Conservation (phyloP, 495 filamentous ascomycete species). For the Tuber magnatum region DNA sequence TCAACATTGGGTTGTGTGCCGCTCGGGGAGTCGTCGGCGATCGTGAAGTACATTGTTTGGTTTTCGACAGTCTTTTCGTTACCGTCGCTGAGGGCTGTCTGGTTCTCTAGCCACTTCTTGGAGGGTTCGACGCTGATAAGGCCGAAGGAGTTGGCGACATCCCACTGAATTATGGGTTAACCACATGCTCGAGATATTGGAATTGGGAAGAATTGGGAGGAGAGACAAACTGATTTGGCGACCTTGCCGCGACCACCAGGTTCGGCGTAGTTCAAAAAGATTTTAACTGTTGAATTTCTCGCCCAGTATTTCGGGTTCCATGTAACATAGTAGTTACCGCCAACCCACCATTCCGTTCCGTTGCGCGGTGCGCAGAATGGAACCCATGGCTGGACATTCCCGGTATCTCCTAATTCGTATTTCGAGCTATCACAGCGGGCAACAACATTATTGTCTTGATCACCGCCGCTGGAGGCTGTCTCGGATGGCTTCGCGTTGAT, state of each 20-base stretch:
- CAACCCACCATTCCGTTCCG: conserved; percentile 24
- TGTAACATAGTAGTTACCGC: conserved; percentile 34
- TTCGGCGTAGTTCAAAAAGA: conserved; percentile 29
- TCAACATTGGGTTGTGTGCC: conserved; percentile 4
- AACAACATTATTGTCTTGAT: conserved; percentile 8
- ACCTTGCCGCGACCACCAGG: conserved; percentile 17
- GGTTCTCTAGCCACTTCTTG: conserved; percentile 30
- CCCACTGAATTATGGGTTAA: conserved; percentile 21
- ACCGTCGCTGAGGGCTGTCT: conserved; percentile 23
- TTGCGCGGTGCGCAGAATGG: conserved; percentile 35
- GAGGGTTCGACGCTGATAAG: conserved; percentile 21
- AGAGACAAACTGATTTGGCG: conserved; percentile 17
- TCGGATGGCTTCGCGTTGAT: conserved; percentile 14
- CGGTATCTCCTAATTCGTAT: conserved; percentile 20
- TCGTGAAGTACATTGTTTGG: conserved; percentile 32
- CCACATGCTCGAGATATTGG: not conserved
- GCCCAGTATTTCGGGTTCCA: conserved; percentile 34
- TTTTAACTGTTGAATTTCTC: conserved; percentile 25
- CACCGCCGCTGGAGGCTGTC: conserved; percentile 9
- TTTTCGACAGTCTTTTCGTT: conserved; percentile 4
- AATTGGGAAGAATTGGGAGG: not conserved
- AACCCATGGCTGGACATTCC: conserved; percentile 18
- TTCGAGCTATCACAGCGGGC: conserved; percentile 24
- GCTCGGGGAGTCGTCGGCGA: conserved; percentile 12
- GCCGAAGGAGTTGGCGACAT: conserved; percentile 21